Conservation (phyloP, 257 asterid species). For the Solanum sejunctum region DNA sequence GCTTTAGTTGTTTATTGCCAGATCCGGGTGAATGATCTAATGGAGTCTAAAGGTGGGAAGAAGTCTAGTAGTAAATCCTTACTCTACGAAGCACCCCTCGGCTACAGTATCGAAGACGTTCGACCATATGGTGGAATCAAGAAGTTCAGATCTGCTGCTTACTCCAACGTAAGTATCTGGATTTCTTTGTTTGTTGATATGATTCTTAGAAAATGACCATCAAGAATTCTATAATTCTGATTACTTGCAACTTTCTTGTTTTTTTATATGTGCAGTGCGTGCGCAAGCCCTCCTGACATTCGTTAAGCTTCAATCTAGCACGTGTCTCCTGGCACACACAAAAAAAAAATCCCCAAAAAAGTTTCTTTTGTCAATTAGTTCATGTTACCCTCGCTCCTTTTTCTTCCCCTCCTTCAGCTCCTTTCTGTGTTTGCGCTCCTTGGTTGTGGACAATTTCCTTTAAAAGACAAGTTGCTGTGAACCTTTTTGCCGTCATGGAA, state of each 20-base stretch:
- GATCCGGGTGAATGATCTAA: slow-evolving; percentile 19
- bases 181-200: background rate
- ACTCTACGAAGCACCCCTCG: slow-evolving; percentile 25
- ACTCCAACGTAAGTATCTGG: slow-evolving; percentile 24
- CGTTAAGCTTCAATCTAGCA: background rate
- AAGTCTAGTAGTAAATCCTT: slow-evolving; percentile 23
- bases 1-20: background rate
- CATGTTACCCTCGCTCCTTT: slow-evolving; percentile 1
- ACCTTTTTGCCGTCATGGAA: background rate
- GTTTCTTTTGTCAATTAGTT: background rate
- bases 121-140: slow-evolving; percentile 33
- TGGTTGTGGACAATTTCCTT: background rate
- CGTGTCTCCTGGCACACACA: background rate
- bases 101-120: slow-evolving; percentile 30
- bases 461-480: background rate
- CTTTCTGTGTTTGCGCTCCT: background rate
- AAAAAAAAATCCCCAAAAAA: background rate
- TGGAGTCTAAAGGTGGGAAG: slow-evolving; percentile 29
- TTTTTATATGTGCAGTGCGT: slow-evolving; percentile 11
- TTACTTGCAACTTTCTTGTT: background rate
- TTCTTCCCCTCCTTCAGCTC: background rate
- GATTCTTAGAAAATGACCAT: background rate
- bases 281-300: slow-evolving; percentile 27
- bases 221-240: background rate
- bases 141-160: slow-evolving; percentile 40